Conservation (phyloP, 441 rosid genomes). For the Euphorbia schlechtendalii region DNA sequence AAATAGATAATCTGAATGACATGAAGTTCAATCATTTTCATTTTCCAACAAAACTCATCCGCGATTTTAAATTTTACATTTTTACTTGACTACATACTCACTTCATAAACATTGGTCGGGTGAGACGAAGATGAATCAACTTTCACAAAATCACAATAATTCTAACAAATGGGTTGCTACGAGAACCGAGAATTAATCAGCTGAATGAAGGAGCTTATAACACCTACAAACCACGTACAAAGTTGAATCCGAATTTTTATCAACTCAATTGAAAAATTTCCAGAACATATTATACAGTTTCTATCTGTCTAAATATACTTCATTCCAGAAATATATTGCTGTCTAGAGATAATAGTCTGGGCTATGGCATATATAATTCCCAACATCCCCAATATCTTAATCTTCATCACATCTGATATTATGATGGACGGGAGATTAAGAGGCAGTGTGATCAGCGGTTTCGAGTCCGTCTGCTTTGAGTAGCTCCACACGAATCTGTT, state of each 20-base stretch:
- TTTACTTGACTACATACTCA: not conserved
- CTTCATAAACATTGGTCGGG: no score
- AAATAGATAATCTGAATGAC: no score
- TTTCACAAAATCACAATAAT: not conserved
- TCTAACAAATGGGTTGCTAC: not conserved
- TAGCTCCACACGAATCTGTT: slow-evolving; percentile 87
- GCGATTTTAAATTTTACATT: not conserved
- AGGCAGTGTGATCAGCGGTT: slow-evolving; percentile 70
- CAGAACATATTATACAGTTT: slow-evolving; percentile 39
- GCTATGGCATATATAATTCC: slow-evolving; percentile 77
- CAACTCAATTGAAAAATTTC: slow-evolving; percentile 37
- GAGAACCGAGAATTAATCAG: not conserved
- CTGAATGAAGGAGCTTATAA: not conserved
- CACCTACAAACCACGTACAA: not conserved
- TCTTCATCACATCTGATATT: slow-evolving; percentile 77
- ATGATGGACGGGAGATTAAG: slow-evolving; percentile 83
- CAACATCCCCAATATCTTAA: slow-evolving; percentile 68
- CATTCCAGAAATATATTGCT: slow-evolving; percentile 84
- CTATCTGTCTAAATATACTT: slow-evolving; percentile 70
- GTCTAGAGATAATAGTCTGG: slow-evolving; percentile 89
- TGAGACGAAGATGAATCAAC: not conserved
- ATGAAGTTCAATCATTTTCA: no score
- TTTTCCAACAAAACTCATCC: no score
- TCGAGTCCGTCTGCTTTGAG: slow-evolving; percentile 54
- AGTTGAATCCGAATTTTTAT: slow-evolving; percentile 19